Base-by-base conservation (phyloP, 768 basidiomycete genomes). In the Mycena floridula region DNA sequence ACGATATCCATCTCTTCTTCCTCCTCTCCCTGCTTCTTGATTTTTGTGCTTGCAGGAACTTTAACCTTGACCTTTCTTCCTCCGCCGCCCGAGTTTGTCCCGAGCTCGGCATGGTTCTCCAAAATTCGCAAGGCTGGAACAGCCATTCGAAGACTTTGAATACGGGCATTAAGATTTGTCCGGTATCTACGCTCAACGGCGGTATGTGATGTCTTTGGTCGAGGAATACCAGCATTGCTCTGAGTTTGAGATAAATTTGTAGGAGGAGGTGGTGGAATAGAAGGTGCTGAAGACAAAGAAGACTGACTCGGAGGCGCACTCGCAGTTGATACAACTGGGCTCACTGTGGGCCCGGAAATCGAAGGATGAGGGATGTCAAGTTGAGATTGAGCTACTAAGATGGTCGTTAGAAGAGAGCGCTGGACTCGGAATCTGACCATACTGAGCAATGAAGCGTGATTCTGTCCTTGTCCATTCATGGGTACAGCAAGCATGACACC, bases 141-240 rank as follows among this genome's bases (percentile, higher is more conserved):
- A 12, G 89, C 81, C 56, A 81, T 77, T 48, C 85, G 82, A 39
- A 92, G 69, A 43, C 79, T 81, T 47, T 86, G 84, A 25, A 92
- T 91, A 40, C 89, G 83, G 0, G 88, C 85, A 52, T 92, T 92
- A 37, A 92, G 71, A 58, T 92, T 92, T 1, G 89, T 91, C 45
- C 89, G 82, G 61, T 92, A 92, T 32, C 89, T 76, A 8, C 89
- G 76, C 62, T 92, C 89, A 48, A 92, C 91, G 18, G 89, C 90
- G 3, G 89, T 92, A 57, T 92, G 89, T 53, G 84, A 85, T 0
- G 89, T 91, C 65, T 91, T 92, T n/a, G 83, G 79, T 1, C 83
- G 74, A 46, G 47, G 51, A 48, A 56, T 51, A 30, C 54, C 51
- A 13, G 49, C 3, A 68, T 62, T 13, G 69, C 63, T 1, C 69